Evolutionary conservation across 257 asterid species (phyloP), one percentile per base, ranked within the genome.

Genomic region (Paulownia fortunei): DNA sequence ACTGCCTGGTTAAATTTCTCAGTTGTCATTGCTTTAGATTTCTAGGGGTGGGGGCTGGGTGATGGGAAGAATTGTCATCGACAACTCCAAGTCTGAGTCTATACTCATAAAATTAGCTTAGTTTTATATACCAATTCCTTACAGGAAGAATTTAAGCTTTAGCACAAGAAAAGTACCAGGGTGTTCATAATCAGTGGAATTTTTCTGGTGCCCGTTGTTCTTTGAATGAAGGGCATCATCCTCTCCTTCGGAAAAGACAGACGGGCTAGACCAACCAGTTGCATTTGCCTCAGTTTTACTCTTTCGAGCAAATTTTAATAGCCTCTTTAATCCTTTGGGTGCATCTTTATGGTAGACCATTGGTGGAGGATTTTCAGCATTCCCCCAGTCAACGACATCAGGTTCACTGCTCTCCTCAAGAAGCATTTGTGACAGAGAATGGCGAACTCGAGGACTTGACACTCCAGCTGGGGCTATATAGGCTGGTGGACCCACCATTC

Each of bases 361-460:
- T 36, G 92, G 80, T 56, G 91, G 97, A 69, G 98, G 96, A 82
- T 92, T 94, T 83, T 96, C 98, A 11, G 98, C 97, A 87, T 88
- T 94, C 12, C 97, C 98, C 99, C 97, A 96, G 59, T 91, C 98
- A 62, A 79, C 74, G 7, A 78, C 82, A 81, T 96, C 98, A 72
- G 92, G 89, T 83, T 94, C 99, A 68, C 90, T 88, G 86, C 85
- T 91, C 89, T 96, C 99, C 77, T 96, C 92, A 62, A 92, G 96
- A 84, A 96, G 93, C 98, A 96, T 96, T 81, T 96, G 99, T 44
- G 99, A 96, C 41, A 96, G 91, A 72, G 99, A 96, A 77, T 96
- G 97, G 51, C 97, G 98, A 72, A 92, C 90, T 54, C 98, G 92
- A 72, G 99, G 93, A 80, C 94, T 96, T 54, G 96, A 83, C 19